A percentile compares a stretch with the other conserved stretches of the same genome.
Evolutionary conservation across 441 rosid species (phyloP).

Genomic region (Macaranga tanarius): DNA sequence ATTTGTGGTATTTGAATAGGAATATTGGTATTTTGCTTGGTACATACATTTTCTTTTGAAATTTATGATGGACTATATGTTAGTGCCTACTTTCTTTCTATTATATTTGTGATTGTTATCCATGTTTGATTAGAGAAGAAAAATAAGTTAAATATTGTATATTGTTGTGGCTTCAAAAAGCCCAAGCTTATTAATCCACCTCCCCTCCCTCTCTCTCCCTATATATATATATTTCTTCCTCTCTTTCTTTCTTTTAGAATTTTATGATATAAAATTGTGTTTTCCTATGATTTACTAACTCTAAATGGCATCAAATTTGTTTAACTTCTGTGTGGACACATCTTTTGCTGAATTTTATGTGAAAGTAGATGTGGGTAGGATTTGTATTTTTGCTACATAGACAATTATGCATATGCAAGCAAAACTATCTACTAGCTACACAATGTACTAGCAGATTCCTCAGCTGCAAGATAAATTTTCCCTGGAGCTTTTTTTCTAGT

Average conservation of each 20-base stretch:
- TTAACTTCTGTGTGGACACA: background rate
- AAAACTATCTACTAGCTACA: background rate
- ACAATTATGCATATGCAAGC: background rate
- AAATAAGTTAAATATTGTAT: background rate
- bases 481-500: background rate
- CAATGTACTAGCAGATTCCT: background rate
- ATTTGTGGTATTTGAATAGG: no score
- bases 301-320: background rate
- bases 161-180: background rate
- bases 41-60: background rate
- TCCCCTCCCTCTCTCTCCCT: background rate
- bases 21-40: background rate
- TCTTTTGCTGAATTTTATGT: conserved; percentile 3
- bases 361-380: background rate
- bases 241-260: background rate
- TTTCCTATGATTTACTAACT: background rate
- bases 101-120: background rate
- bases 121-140: background rate
- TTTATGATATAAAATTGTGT: background rate
- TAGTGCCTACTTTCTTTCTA: background rate
- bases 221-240: background rate
- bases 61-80: background rate
- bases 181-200: background rate
- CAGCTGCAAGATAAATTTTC: background rate
- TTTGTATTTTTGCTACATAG: background rate